Base-by-base conservation (phyloP, 108 stramenopile genomes). In the Seminavis robusta region DNA sequence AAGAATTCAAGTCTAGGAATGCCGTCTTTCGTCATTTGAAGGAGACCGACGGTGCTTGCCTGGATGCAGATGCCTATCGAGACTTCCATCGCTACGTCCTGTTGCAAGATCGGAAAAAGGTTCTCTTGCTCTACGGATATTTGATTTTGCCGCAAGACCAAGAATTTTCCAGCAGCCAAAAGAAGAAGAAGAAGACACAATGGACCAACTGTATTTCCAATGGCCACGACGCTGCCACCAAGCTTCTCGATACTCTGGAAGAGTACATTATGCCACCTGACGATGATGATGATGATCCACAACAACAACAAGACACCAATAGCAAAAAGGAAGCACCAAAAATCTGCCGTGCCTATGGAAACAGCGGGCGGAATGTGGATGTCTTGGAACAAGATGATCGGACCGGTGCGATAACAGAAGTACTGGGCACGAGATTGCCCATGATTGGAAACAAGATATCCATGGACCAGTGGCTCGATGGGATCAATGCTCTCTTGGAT, bases 331-430 rank as follows among this genome's bases (percentile, higher is more conserved):
- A n/a, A n/a, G n/a, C n/a, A n/a, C 36, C 13, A 11, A 79, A 73
- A 65, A 65, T 78, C 52, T 84, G 80, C 64, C 75, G 90, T 17
- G 81, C 86, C 8, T 92, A 88, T 61, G 86, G 86, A 8, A 45
- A 69, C 42, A 39, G 21, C 28, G 54, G 72, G 26, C 54, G 84
- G 43, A 61, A 39, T 19, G 56, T 75, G 0, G 49, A 75, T 39
- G 56, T 69, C 2, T 54, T 81, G 0, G 56, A 69, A 13, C 90
- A 92, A 66, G 90, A 92, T 67, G 55, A 55, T 16, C 59, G 60
- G 43, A 82, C 90, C 2, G 79, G 79, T 41, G 86, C 84, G 0
- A 54, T 86, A 1, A 76, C 90, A 1, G 90, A 92, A 75, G 66
- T 88, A 4, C 61, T 92, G 65, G 53, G 72, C 19, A 64, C 65